Evolutionary conservation across 2,329 filamentous ascomycete genomes (phyloP).

Genomic region (Sporothrix euskadiensis): DNA sequence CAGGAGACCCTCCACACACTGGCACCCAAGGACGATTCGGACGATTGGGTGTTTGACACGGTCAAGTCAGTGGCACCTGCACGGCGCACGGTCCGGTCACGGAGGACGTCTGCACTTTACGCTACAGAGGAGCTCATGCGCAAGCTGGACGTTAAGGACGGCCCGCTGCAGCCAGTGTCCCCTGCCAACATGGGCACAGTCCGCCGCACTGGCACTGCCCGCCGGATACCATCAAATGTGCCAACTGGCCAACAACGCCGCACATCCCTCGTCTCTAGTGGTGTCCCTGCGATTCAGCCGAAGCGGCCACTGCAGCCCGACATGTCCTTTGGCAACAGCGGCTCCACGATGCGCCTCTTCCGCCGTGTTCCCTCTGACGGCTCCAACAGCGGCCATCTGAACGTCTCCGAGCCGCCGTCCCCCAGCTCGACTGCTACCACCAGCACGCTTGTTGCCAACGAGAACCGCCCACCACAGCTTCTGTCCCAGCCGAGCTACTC

Average conservation of each 20-base stretch:
- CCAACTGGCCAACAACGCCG: slow-evolving; percentile 35
- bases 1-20: slow-evolving; percentile 84
- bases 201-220: slow-evolving; percentile 56
- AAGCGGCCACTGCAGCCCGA: slow-evolving; percentile 85
- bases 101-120: slow-evolving; percentile 59
- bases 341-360: slow-evolving; percentile 89
- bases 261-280: slow-evolving; percentile 19
- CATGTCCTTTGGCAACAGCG: slow-evolving; percentile 89
- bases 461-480: slow-evolving; percentile 61
- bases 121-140: slow-evolving; percentile 62
- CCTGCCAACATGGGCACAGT: slow-evolving; percentile 55
- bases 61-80: slow-evolving; percentile 67
- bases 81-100: slow-evolving; percentile 51
- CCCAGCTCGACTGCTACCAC: slow-evolving; percentile 36
- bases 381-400: slow-evolving; percentile 48
- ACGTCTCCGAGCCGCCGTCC: slow-evolving; percentile 38
- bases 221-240: slow-evolving; percentile 48
- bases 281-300: slow-evolving; percentile 47
- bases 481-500: slow-evolving; percentile 27
- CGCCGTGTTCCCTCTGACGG: slow-evolving; percentile 77
- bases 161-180: slow-evolving; percentile 58
- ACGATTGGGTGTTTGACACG: slow-evolving; percentile 96
- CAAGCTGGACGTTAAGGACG: slow-evolving; percentile 62
- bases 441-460: slow-evolving; percentile 51
- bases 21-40: slow-evolving; percentile 65